Conservation (phyloP, 768 basidiomycete species). For the Mycena indigotica region DNA sequence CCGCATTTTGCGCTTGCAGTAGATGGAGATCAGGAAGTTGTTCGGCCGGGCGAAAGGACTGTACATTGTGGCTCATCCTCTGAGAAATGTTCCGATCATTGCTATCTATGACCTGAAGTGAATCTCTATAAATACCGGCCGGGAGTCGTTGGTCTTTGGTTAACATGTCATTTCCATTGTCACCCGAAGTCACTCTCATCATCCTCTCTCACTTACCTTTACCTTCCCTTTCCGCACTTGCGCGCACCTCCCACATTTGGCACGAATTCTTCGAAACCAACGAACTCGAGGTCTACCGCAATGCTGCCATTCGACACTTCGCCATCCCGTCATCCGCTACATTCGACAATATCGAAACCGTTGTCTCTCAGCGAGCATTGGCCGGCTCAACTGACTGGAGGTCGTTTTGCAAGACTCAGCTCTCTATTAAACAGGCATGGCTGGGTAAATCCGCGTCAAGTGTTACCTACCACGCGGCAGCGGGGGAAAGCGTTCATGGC, state of each 20-base stretch:
- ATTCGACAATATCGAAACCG: slow-evolving; percentile 2
- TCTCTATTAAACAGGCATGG: slow-evolving; percentile 56
- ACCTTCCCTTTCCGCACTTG: slow-evolving; percentile 39
- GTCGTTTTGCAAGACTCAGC: slow-evolving; percentile 41
- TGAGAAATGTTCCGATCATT: too few species aligned
- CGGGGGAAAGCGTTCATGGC: slow-evolving; percentile 56
- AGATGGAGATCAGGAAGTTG: too few species aligned
- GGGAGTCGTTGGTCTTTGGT: too few species aligned
- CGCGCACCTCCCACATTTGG: slow-evolving; percentile 49
- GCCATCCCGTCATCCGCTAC: background rate
- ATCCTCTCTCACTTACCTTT: slow-evolving; percentile 55
- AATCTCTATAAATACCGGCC: too few species aligned
- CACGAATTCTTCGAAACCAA: slow-evolving; percentile 48
- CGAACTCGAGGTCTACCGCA: slow-evolving; percentile 55
- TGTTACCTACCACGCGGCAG: slow-evolving; percentile 34
- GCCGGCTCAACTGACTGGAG: background rate
- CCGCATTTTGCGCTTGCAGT: slow-evolving; percentile 72
- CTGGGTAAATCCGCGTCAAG: slow-evolving; percentile 48
- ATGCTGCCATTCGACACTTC: slow-evolving; percentile 53
- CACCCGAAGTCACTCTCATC: slow-evolving; percentile 57
- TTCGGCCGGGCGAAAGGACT: too few species aligned
- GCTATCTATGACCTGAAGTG: too few species aligned
- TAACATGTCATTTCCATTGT: slow-evolving; percentile 37
- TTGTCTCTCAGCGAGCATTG: slow-evolving; percentile 24
- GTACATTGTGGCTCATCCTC: too few species aligned